Conservation (phyloP, 345 rosid species). For the Salix brachista region DNA sequence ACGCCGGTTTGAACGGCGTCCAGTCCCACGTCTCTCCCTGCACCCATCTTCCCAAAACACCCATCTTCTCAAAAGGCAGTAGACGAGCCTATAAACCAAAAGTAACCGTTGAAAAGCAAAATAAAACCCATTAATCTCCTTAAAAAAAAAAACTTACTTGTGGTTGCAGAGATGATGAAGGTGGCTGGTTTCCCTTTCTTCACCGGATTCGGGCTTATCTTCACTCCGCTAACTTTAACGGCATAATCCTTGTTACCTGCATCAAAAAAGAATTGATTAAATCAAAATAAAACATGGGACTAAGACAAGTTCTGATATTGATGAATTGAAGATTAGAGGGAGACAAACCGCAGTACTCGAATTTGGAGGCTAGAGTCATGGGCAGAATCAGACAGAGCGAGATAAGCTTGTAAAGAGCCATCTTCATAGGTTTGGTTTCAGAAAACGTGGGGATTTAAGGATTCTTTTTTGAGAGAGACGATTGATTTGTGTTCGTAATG, state of each 20-base stretch:
- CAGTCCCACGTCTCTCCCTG: no score
- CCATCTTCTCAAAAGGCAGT: no score
- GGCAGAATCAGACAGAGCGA: conserved; percentile 25
- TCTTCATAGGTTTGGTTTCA: neutral
- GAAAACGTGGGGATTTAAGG: neutral
- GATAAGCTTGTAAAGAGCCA: conserved; percentile 8
- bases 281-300: neutral
- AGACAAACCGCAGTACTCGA: conserved; percentile 41
- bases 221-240: conserved; percentile 43
- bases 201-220: conserved; percentile 43
- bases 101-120: neutral
- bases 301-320: neutral
- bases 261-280: neutral
- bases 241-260: conserved; percentile 34
- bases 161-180: conserved; percentile 38
- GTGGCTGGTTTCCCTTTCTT: conserved; percentile 40
- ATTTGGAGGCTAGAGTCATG: conserved; percentile 25
- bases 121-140: neutral
- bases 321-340: no score
- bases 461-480: no score
- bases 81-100: no score
- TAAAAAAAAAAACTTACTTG: conserved; percentile 18
- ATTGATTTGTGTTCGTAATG: no score
- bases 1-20: no score
- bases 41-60: no score